Base-by-base conservation (phyloP, 345 rosid species). In the Clausena lansium region DNA sequence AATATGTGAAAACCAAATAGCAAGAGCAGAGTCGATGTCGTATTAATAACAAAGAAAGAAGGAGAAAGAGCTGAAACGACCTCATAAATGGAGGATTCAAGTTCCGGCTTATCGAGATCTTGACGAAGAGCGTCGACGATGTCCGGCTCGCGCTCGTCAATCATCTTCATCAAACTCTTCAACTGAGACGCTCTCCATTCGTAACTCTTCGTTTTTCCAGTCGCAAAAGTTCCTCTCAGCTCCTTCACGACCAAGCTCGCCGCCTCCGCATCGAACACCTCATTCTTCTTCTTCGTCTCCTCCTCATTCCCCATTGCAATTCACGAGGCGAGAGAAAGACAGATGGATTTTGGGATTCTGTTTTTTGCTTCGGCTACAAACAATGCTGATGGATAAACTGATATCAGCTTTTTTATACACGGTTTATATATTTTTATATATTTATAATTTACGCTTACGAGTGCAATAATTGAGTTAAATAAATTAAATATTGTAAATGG, bases 51-150 rank as follows among this genome's bases (percentile, higher is more conserved):
- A 58, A 30, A 65, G 25, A 24, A 19, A 36, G 41, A 32, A n/a
- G n/a, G 38, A 62, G 36, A 55, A 28, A n/a, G 54, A 32, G 11
- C 22, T 61, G 35, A 2, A 7, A 32, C 24, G 38, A 95, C 98
- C 98, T 95, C 98, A 62, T 86, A 91, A 71, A 95, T 66, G 68
- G 79, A 71, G 78, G 97, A 84, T 79, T 93, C 98, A 47, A 86
- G 88, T 73, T 89, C 93, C 47, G 98, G 99, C 74, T 95, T 95
- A 39, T 85, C 80, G 74, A 95, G 91, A 88, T 95, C 99, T 9
- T 86, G 80, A 30, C 79, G 84, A 72, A 95, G 98, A 79, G 97
- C 94, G 14, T 85, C 83, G 81, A 82, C 87, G 71, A 95, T 92
- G 57, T 83, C 93, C 54, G 87, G 79, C 89, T 92, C 97, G 77